Evolutionary conservation across 768 basidiomycete species (phyloP).

Genomic region (Hypholoma sublateritium): DNA sequence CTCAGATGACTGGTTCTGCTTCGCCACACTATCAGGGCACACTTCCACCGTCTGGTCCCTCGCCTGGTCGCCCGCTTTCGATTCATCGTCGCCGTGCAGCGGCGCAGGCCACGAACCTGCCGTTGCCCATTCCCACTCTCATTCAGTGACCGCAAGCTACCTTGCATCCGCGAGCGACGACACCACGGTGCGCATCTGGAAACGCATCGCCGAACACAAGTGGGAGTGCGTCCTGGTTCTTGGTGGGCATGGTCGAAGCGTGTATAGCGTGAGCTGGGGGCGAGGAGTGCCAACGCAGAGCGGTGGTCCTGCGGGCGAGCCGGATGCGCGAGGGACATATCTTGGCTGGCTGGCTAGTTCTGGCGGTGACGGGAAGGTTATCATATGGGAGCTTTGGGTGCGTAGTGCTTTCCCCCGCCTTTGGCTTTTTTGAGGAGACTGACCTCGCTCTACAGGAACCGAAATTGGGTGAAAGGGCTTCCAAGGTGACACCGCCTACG

Average conservation of each 20-base stretch:
- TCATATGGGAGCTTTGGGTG: constrained; percentile 78
- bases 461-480: constrained; percentile 4
- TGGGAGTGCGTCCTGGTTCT: constrained; percentile 66
- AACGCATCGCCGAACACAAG: constrained; percentile 55
- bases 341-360: constrained; percentile 86
- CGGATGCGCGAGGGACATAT: constrained; percentile 24
- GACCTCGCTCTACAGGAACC: constrained; percentile 24
- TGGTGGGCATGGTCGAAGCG: constrained; percentile 65
- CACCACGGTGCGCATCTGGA: constrained; percentile 83
- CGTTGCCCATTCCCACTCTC: constrained; percentile 5
- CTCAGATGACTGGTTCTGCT: constrained; percentile 91
- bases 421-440: constrained; percentile 2
- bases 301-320: neutral
- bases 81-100: neutral
- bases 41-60: constrained; percentile 90
- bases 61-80: constrained; percentile 62
- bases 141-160: constrained; percentile 39
- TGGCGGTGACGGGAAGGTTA: constrained; percentile 83
- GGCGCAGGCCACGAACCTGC: neutral
- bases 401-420: constrained; percentile 18
- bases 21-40: constrained; percentile 80
- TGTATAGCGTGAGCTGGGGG: constrained; percentile 84
- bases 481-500: constrained; percentile 13
- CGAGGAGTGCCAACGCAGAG: constrained; percentile 28
- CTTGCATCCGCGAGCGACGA: constrained; percentile 90